Conservation (phyloP, 345 rosid species). For the Euphorbia lathyris region DNA sequence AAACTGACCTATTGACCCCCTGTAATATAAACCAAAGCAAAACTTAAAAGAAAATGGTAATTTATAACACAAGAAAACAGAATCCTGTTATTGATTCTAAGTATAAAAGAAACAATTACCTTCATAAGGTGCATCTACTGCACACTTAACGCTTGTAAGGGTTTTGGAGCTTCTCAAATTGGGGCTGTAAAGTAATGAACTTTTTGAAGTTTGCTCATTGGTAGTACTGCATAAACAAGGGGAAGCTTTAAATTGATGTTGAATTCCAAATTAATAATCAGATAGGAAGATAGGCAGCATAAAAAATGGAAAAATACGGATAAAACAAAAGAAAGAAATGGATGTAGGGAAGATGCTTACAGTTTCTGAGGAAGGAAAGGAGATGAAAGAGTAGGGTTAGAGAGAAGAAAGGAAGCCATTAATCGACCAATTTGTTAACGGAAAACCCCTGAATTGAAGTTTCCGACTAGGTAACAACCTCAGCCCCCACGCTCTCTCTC, state of each 20-base stretch:
- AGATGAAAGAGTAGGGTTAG: too few species aligned
- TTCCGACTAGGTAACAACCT: too few species aligned
- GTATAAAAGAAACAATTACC: too few species aligned
- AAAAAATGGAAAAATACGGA: too few species aligned
- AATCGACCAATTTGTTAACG: neutral
- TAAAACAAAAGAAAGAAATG: neutral
- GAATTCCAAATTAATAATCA: neutral
- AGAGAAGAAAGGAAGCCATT: constrained; percentile 60
- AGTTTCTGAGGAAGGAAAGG: constrained; percentile 40
- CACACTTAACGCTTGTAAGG: constrained; percentile 38
- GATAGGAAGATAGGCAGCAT: neutral
- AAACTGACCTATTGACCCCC: too few species aligned
- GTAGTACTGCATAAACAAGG: constrained; percentile 20
- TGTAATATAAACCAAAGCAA: too few species aligned
- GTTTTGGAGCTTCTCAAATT: constrained; percentile 27
- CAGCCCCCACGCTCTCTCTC: neutral
- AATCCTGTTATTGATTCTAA: too few species aligned
- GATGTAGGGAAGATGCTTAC: constrained; percentile 45
- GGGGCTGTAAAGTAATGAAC: constrained; percentile 23
- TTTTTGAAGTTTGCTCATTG: constrained; percentile 19
- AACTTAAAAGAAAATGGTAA: too few species aligned
- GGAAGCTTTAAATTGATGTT: neutral
- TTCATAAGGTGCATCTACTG: constrained; percentile 58
- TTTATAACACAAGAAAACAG: too few species aligned
- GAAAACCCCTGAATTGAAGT: too few species aligned